These are phyloP conservation scores for Entophlyctis luteolus DNA, from an alignment of 192 early-diverging fungal genomes.

Conservation along the genomic window DNA sequence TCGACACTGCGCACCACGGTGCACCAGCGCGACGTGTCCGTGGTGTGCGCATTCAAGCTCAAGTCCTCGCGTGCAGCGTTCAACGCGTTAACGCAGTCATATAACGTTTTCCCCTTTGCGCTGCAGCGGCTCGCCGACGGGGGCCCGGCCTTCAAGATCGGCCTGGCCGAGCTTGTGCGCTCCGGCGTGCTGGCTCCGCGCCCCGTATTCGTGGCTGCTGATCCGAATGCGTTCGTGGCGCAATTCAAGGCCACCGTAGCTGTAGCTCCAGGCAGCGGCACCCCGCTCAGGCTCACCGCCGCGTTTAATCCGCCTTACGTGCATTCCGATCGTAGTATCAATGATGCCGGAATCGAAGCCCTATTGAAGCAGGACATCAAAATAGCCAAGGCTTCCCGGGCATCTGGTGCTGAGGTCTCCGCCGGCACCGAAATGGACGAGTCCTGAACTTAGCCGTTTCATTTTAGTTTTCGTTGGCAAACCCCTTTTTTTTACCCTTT, in stretches of 20 bases:
- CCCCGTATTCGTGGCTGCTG: slow-evolving; percentile 70
- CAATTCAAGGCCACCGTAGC: slow-evolving; percentile 86
- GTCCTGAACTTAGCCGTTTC: no score
- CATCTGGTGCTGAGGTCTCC: no score
- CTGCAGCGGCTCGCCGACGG: slow-evolving; percentile 66
- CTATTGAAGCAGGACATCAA: slow-evolving; percentile 36
- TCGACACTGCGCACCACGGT: slow-evolving; percentile 70
- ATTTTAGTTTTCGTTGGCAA: no score
- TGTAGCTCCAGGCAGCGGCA: slow-evolving; percentile 62
- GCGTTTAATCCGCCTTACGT: slow-evolving; percentile 68
- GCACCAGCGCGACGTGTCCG: slow-evolving; percentile 75
- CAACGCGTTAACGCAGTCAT: slow-evolving; percentile 65
- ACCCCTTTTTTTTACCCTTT: no score
- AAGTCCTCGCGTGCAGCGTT: slow-evolving; percentile 70
- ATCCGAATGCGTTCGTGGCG: slow-evolving; percentile 54
- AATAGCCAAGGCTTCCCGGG: slow-evolving; percentile 28
- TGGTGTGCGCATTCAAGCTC: slow-evolving; percentile 79
- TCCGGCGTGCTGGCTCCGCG: slow-evolving; percentile 71
- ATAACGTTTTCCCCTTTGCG: slow-evolving; percentile 82
- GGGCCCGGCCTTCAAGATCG: slow-evolving; percentile 76
- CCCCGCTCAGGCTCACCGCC: slow-evolving; percentile 63
- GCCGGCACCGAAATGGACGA: no score
- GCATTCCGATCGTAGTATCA: slow-evolving; percentile 62
- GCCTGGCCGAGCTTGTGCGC: slow-evolving; percentile 78
- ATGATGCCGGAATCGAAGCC: slow-evolving; percentile 32